Percentiles rank a stretch among this genome's conserved stretches.
Conservation (phyloP, 768 basidiomycete genomes). For the Amanita subjunquillea region DNA sequence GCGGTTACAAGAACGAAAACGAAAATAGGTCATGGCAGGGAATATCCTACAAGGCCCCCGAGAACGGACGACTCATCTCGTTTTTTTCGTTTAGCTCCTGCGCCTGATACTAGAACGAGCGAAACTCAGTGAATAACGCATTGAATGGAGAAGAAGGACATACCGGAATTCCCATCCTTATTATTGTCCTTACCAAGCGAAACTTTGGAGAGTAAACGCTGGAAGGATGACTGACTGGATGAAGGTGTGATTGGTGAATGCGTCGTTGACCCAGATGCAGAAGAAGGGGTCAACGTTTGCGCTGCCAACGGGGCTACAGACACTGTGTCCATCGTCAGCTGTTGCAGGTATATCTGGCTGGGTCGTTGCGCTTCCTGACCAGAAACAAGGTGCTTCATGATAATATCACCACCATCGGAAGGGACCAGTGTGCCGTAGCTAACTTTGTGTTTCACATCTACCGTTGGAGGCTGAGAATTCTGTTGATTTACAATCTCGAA, state of each 20-base stretch:
- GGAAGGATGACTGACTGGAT: not conserved
- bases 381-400: not conserved
- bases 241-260: conserved; percentile 2
- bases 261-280: not conserved
- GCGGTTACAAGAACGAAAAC: not conserved
- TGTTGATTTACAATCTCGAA: not conserved
- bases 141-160: not conserved
- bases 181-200: not conserved
- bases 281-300: not conserved
- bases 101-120: not conserved
- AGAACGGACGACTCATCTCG: not conserved
- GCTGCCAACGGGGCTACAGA: not conserved
- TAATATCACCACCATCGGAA: not conserved
- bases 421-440: not conserved
- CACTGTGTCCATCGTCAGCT: not conserved
- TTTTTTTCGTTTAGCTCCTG: not conserved
- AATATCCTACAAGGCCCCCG: not conserved
- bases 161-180: not conserved
- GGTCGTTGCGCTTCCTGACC: not conserved
- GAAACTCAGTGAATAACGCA: not conserved
- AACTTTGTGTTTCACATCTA: not conserved
- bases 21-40: not conserved
- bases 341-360: not conserved
- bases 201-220: conserved; percentile 1
- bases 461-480: not conserved